These are phyloP conservation scores for Fusarium caatingaense DNA, from an alignment of 2,329 filamentous ascomycete genomes.

Conservation along the genomic window DNA sequence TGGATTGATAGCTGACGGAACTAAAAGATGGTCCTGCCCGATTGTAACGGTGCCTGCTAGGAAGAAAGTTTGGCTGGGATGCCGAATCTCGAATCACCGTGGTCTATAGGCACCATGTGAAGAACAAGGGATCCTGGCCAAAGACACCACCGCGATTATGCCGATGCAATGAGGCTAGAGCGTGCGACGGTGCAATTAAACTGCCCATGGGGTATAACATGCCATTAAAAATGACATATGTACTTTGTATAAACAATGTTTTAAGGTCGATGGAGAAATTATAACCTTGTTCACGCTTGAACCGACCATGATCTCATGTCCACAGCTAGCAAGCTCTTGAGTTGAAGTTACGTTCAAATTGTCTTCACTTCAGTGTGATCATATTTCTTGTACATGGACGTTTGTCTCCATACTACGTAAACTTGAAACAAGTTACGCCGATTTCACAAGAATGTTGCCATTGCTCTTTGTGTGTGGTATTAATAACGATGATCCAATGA, in stretches of 20 bases:
- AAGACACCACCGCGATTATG: neutral
- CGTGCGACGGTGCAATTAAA: neutral
- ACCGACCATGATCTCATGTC: neutral
- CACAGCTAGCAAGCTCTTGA: rapidly evolving
- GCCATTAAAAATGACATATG: neutral
- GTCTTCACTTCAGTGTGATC: rapidly evolving
- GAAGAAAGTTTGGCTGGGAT: conserved; percentile 1
- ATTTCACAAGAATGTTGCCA: neutral
- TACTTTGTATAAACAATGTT: neutral
- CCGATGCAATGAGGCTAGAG: neutral
- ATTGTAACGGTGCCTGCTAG: conserved; percentile 13
- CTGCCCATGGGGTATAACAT: neutral
- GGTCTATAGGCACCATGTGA: neutral
- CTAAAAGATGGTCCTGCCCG: conserved; percentile 27
- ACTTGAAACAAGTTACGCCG: neutral
- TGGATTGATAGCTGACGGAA: neutral
- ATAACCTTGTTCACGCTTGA: neutral
- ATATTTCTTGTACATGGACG: no score
- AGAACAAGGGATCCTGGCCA: neutral
- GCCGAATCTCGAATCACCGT: neutral
- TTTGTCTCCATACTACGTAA: no score
- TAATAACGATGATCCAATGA: neutral
- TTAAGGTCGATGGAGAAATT: neutral
- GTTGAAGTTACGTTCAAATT: neutral
- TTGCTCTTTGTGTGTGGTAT: rapidly evolving